Evolutionary conservation across 1,139 yeast species (phyloP).

Genomic region (Suhomyces taliae): DNA sequence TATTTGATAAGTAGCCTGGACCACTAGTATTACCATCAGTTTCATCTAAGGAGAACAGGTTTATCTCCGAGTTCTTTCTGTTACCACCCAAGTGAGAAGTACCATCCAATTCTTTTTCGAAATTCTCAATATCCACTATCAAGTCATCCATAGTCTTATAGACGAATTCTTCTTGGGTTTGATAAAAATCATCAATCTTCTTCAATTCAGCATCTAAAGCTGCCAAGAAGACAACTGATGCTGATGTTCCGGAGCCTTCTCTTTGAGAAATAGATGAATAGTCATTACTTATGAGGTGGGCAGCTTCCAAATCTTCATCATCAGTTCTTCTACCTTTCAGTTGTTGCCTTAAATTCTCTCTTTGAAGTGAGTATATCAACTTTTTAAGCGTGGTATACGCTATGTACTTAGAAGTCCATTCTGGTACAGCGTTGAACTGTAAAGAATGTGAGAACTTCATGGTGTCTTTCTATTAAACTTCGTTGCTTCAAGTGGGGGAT

Average conservation of each 20-base stretch:
- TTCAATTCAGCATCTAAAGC: slow-evolving; percentile 56
- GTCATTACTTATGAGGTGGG: slow-evolving; percentile 27
- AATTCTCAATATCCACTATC: slow-evolving; percentile 49
- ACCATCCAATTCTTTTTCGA: slow-evolving; percentile 34
- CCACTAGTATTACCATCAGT: slow-evolving; percentile 17
- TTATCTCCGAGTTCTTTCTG: slow-evolving; percentile 9
- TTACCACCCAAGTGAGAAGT: slow-evolving; percentile 3
- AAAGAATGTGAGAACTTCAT: slow-evolving; percentile 76
- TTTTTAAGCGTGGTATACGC: slow-evolving; percentile 66
- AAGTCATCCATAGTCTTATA: slow-evolving; percentile 52
- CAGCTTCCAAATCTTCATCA: slow-evolving; percentile 31
- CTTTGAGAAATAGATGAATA: slow-evolving; percentile 24
- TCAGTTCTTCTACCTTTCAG: slow-evolving; percentile 13
- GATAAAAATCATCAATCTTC: slow-evolving; percentile 62
- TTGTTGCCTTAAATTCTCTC: slow-evolving; percentile 45
- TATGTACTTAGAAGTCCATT: slow-evolving; percentile 70
- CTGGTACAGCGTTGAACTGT: slow-evolving; percentile 75
- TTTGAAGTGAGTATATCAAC: slow-evolving; percentile 62
- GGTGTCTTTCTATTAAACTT: slow-evolving; percentile 4
- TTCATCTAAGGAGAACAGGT: slow-evolving; percentile 10
- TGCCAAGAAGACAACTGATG: slow-evolving; percentile 45
- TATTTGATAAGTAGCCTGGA: slow-evolving; percentile 18
- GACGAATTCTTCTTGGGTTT: slow-evolving; percentile 49
- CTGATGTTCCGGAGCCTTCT: slow-evolving; percentile 19
- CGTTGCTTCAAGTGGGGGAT: too few relatives aligned